Evolutionary conservation across 1,139 yeast genomes (phyloP).

Genomic region (Candida anutae): DNA sequence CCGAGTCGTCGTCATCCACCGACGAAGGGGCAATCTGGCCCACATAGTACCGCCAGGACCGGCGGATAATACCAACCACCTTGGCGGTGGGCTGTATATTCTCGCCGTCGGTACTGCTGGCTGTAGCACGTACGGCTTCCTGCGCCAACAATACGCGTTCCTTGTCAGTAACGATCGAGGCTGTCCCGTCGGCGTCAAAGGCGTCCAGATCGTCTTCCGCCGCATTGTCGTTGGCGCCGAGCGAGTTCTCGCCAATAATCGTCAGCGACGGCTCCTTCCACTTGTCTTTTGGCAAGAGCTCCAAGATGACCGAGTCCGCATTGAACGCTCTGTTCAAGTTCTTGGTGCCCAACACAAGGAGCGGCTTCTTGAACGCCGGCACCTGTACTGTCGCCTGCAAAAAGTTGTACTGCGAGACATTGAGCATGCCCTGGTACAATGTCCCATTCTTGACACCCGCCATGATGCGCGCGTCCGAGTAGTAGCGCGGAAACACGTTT

Average conservation of each 20-base stretch:
- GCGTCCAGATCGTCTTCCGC: constrained; percentile 43
- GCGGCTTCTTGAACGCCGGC: constrained; percentile 71
- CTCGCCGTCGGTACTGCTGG: constrained; percentile 25
- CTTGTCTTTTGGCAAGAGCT: constrained; percentile 72
- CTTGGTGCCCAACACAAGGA: constrained; percentile 74
- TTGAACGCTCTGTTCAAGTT: constrained; percentile 85
- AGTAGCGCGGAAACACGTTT: constrained; percentile 67
- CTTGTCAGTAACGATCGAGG: constrained; percentile 52
- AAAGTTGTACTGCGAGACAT: constrained; percentile 78
- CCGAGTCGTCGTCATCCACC: constrained; percentile 46
- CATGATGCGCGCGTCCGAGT: constrained; percentile 71
- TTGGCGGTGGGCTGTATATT: constrained; percentile 83
- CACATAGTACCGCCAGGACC: constrained; percentile 95
- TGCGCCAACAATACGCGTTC: constrained; percentile 71
- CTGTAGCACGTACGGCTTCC: constrained; percentile 61
- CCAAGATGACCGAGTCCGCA: constrained; percentile 88
- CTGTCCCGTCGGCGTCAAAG: constrained; percentile 17
- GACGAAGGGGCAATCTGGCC: constrained; percentile 88
- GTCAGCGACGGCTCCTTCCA: constrained; percentile 86
- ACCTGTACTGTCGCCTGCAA: constrained; percentile 80
- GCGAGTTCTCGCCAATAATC: constrained; percentile 65
- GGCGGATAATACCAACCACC: constrained; percentile 78
- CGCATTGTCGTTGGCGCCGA: constrained; percentile 55
- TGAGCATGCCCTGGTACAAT: constrained; percentile 75
- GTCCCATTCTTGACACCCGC: constrained; percentile 90